phyloP scores from a whole-genome alignment of 2,329 filamentous ascomycete genomes.

The Paradendryphiella salina region DNA sequence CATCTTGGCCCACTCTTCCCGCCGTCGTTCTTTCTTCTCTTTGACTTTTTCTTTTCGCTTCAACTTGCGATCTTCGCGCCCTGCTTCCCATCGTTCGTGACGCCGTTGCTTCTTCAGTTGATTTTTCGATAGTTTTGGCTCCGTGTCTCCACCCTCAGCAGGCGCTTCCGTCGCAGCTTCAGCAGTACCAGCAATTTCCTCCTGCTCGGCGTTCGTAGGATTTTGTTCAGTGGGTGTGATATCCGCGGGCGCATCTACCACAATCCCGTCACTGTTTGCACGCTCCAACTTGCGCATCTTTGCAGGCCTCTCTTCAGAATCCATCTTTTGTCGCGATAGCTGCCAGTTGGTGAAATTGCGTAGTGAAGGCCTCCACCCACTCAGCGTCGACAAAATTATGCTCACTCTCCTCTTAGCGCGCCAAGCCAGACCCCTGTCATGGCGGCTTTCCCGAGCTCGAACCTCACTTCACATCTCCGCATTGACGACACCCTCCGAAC shows the following conservation, averaged over 20 bases:
- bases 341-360: background rate
- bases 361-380: conserved; percentile 18
- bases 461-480: conserved; percentile 35
- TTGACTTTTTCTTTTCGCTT: conserved; percentile 61
- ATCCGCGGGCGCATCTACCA: conserved; percentile 15
- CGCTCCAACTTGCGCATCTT: conserved; percentile 60
- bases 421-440: conserved; percentile 32
- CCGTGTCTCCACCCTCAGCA: conserved; percentile 11
- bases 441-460: conserved; percentile 25
- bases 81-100: conserved; percentile 74
- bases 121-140: conserved; percentile 72
- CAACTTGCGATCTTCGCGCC: conserved; percentile 61
- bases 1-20: conserved; percentile 50
- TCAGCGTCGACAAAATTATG: conserved; percentile 36
- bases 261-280: conserved; percentile 12
- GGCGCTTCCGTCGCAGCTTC: conserved; percentile 4
- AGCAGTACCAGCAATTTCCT: conserved; percentile 8
- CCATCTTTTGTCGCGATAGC: conserved; percentile 50
- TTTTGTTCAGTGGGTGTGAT: conserved; percentile 16
- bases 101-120: conserved; percentile 78
- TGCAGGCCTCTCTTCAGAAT: conserved; percentile 57
- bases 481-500: conserved; percentile 27
- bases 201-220: conserved; percentile 17
- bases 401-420: conserved; percentile 29
- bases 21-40: conserved; percentile 57